Evolutionary conservation across 2,329 filamentous ascomycete species (phyloP), one percentile per base, ranked within the genome.

Genomic region (Xylariomycetidae sp.): DNA sequence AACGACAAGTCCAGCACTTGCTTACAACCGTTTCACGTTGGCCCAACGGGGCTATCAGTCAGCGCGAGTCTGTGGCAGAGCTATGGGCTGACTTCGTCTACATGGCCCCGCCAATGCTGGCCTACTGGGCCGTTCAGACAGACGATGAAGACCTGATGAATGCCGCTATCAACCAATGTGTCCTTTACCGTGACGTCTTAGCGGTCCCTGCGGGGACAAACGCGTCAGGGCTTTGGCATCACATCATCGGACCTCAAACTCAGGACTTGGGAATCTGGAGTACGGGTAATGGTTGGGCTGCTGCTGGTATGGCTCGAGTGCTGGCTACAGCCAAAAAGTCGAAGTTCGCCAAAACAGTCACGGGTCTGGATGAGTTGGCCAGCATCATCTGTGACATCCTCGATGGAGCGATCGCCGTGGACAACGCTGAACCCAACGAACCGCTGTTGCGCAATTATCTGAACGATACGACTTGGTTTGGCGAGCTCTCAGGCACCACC

Each of bases 71-170:
- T 12, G 51, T 54, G 6, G 43, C 60, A 4, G 64, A 70, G 37
- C 52, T 70, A 8, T 70, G 67, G 64, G 59, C 65, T 10, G 69
- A 72, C 45, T 67, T 63, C 42, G 37, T 69, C 6, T 65, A 64
- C 44, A 71, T 70, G 67, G 60, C 59, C 2, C 66, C 67, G n/a
- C 67, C 69, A 2, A 64, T 65, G 25, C 49, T 70, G 13, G 67
- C 67, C 4, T 70, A 66, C 43, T 62, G 63, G 44, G 66, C 55
- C 17, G 60, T 66, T 6, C 57, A 56, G 10, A 52, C 46, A 1
- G 46, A 54, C n/a, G 53, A 68, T 33, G 19, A 54, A 10, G 42
- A 32, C 6, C 38, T 61, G 13, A 37, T 66, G 17, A 42, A 47
- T n/a, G 53, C 59, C 35, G 57, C 62, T 3, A 49, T 64, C 8